Evolutionary conservation across 108 stramenopile genomes (phyloP), one percentile per base, ranked within the genome.

Genomic region (Cyclostephanos tholiformis): DNA sequence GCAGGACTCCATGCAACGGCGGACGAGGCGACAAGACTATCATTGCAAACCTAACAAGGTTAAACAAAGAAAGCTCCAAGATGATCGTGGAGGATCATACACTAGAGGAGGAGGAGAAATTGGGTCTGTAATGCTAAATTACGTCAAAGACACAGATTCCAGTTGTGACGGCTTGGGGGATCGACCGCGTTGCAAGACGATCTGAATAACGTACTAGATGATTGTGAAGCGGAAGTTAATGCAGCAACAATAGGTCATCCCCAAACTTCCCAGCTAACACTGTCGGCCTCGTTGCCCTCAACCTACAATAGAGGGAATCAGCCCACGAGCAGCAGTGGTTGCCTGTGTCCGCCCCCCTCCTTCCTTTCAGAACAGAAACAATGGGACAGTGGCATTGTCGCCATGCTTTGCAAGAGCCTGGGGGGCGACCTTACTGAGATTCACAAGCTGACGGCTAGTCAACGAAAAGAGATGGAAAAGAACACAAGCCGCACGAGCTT

Each of bases 371-470:
- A 74, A 17, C 71, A 81, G 56, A 81, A 71, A 62, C 39, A 32
- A 27, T 49, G 66, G 44, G 61, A 36, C 20, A 48, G 63, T 6
- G 14, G 0, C 52, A 48, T 22, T 32, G 29, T 60, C 35, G 36
- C 61, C 17, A 36, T 36, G 29, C 36, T 70, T 0, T 69, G 73
- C 19, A 74, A 75, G 68, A 71, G 63, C 32, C 27, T 81, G 65
- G 74, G 69, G 26, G 80, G 65, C 10, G 73, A 81, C 26, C 30
- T 81, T 13, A 22, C 69, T 26, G 71, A 69, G 58, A 71, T 81
- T 71, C 80, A 65, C 27, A 69, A 67, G 64, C 74, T 75, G 17
- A 81, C 74, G 38, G 74, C 73, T 5, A 81, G 80, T 38, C 41
- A 75, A 14, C 67, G 67, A 20, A 78, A 78, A 29, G 69, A 78